Conservation (phyloP, 73 alveolate species). For the Paraurostyla sp. region DNA sequence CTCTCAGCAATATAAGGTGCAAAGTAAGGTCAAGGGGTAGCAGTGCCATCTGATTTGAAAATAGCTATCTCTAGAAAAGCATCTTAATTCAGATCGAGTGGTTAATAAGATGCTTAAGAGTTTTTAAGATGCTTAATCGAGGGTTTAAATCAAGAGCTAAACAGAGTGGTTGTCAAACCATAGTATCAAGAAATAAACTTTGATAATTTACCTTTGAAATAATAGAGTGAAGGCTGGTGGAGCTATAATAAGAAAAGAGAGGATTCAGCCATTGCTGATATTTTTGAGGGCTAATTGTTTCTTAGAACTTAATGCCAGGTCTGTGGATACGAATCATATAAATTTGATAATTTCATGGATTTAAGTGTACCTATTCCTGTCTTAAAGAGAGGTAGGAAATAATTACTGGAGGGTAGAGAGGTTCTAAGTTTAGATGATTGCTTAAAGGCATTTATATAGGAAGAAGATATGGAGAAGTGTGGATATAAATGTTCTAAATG, state of each 20-base stretch:
- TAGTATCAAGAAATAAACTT: constrained; percentile 76
- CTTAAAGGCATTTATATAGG: constrained; percentile 45
- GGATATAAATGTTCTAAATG: constrained; percentile 82
- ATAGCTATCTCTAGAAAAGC: constrained; percentile 59
- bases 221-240: constrained; percentile 82
- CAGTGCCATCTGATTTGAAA: constrained; percentile 69
- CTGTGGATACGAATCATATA: constrained; percentile 74
- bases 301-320: constrained; percentile 71
- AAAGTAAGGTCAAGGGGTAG: constrained; percentile 29
- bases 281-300: constrained; percentile 85
- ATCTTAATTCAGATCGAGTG: constrained; percentile 80
- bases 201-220: not conserved
- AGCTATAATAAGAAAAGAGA: constrained; percentile 80
- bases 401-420: not conserved
- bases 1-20: constrained; percentile 34
- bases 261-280: constrained; percentile 76
- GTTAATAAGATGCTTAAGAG: constrained; percentile 91
- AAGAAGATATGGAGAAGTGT: constrained; percentile 67
- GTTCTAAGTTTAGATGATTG: constrained; percentile 48
- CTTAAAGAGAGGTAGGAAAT: not conserved
- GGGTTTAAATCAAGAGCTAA: constrained; percentile 85
- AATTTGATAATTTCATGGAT: constrained; percentile 88
- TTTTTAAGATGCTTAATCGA: constrained; percentile 84
- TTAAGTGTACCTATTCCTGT: constrained; percentile 64
- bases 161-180: constrained; percentile 78